These are phyloP conservation scores for Hypoxylon sp. DNA, from an alignment of 2,329 filamentous ascomycete species.

Conservation along the genomic window DNA sequence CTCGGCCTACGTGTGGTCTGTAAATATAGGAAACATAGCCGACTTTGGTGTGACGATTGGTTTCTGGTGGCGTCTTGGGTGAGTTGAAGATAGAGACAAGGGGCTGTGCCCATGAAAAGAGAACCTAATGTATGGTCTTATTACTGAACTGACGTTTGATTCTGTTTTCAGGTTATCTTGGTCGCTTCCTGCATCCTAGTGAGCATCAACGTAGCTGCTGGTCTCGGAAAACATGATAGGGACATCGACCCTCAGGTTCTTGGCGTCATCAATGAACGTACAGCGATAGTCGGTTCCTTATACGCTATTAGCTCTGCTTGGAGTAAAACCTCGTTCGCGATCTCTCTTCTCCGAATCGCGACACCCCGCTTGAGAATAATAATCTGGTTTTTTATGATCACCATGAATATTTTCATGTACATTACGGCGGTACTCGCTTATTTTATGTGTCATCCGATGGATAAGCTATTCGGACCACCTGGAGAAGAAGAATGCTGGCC, in stretches of 20 bases:
- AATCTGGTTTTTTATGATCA: constrained; percentile 15
- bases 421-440: not conserved
- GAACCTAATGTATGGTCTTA: constrained; percentile 2
- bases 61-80: constrained; percentile 27
- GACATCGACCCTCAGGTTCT: constrained; percentile 11
- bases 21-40: constrained; percentile 12
- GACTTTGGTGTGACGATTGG: constrained; percentile 30
- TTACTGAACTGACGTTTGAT: not conserved
- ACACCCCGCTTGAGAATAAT: constrained; percentile 1
- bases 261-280: constrained; percentile 1
- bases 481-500: constrained; percentile 22
- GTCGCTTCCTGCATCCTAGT: constrained; percentile 4
- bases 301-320: constrained; percentile 14
- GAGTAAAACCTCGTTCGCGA: constrained; percentile 31
- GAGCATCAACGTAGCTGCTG: constrained; percentile 8
- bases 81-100: not conserved
- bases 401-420: constrained; percentile 24
- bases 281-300: constrained; percentile 2
- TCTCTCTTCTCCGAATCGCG: constrained; percentile 26
- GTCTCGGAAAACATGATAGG: constrained; percentile 16
- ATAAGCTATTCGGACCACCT: constrained; percentile 2
- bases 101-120: not conserved
- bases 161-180: constrained; percentile 2
- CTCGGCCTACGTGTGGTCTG: constrained; percentile 19
- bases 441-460: constrained; percentile 4